These are phyloP conservation scores for Aegilops speltoides DNA, from an alignment of 176 grass and related monocot genomes.

Conservation along the genomic window DNA sequence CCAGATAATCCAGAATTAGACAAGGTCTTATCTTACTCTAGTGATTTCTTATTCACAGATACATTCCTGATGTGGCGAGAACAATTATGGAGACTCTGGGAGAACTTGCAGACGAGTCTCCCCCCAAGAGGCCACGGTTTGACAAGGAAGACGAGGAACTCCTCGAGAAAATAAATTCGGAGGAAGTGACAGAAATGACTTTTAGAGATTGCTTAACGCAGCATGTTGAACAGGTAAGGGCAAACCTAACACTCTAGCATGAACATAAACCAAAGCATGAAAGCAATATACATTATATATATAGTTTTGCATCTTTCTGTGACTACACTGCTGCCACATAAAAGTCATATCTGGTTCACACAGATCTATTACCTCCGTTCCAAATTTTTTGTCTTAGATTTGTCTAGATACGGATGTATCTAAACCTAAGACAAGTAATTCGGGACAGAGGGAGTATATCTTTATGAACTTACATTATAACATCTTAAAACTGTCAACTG, in stretches of 20 bases:
- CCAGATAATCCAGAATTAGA: not conserved
- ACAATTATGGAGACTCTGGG: slow-evolving; percentile 91
- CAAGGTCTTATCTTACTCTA: not conserved
- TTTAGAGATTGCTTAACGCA: slow-evolving; percentile 79
- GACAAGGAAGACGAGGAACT: slow-evolving; percentile 87
- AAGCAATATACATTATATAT: not conserved
- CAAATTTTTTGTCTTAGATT: no score
- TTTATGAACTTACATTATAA: not conserved
- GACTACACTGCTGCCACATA: not conserved
- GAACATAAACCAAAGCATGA: not conserved
- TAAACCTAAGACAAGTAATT: no score
- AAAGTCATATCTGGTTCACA: not conserved
- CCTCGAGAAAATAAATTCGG: slow-evolving; percentile 66
- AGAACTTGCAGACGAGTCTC: slow-evolving; percentile 66
- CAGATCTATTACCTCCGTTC: not conserved
- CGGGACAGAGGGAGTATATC: not conserved
- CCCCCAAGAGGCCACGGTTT: slow-evolving; percentile 50
- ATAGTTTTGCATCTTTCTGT: not conserved
- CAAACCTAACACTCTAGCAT: not conserved
- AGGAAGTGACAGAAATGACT: slow-evolving; percentile 79
- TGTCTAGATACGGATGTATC: no score
- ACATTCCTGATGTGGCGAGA: slow-evolving; percentile 94
- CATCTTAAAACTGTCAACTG: not conserved
- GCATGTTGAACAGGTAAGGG: slow-evolving; percentile 90
- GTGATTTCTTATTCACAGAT: slow-evolving; percentile 47